Evolutionary conservation across 805 yeast genomes (phyloP), one percentile per base, ranked within the genome.

Genomic region (Maudiozyma saulgeensis): DNA sequence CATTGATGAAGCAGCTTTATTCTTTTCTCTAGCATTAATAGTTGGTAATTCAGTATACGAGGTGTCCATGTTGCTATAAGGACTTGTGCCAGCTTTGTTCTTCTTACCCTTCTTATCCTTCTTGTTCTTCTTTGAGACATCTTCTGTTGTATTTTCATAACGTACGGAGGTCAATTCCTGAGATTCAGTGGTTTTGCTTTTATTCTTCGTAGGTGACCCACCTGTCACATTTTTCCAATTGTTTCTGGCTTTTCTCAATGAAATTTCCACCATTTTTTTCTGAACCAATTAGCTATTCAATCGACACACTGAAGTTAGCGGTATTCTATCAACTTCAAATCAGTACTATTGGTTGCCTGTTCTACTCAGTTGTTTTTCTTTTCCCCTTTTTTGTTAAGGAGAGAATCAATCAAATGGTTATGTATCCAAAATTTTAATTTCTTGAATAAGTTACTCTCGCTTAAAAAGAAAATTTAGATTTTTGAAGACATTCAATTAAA

Each of bases 1-100:
- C 70, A 72, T 71, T 19, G 71, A 61, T 15, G 68, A 60, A 1
- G 71, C 74, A 51, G 70, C 67, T 54, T 67, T 70, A 32, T 63
- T 70, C 50, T 67, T 65, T 41, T 66, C 70, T 44, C 61, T 60
- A 25, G 64, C 59, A 48, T 62, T 63, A 25, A 70, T 65, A 15
- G 61, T 60, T 1, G 73, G 74, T 23, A 70, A 45, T 37, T 57
- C 47, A 21, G 43, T 31, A 38, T 48, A 47, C 7, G 54, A 48
- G 37, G 44, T 35, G 34, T 50, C 47, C 21, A 49, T 18, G 6
- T 44, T 42, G 35, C 46, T 35, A 28, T 53, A 50, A 9, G 53
- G 56, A 35, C 48, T 52, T 28, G 6, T 6, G 12, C 32, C 32
- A 6, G 42, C 13, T 15, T 46, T 49, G 12, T 48, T 44, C 16